Evolutionary conservation across 768 basidiomycete species (phyloP).

Genomic region (Lactarius quietus): DNA sequence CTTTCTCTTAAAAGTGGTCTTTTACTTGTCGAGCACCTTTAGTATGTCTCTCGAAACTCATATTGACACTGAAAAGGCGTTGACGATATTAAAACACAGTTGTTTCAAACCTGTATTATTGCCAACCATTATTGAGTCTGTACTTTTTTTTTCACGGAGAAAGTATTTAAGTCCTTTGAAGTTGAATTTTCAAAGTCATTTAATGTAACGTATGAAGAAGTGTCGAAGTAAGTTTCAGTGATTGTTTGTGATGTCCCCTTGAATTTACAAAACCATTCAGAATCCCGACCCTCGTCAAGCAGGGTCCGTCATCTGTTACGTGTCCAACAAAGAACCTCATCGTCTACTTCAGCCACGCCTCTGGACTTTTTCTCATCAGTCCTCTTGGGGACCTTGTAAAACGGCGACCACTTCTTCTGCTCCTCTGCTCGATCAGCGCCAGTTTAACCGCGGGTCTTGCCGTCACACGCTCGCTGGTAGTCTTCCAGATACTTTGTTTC

Average conservation of each 20-base stretch:
- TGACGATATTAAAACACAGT: slow-evolving; percentile 35
- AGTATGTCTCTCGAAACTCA: slow-evolving; percentile 36
- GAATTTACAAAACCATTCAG: slow-evolving; percentile 31
- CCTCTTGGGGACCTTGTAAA: slow-evolving; percentile 84
- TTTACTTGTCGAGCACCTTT: slow-evolving; percentile 48
- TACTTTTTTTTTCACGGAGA: slow-evolving; percentile 23
- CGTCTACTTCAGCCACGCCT: slow-evolving; percentile 27
- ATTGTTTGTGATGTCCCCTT: slow-evolving; percentile 20
- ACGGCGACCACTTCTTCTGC: slow-evolving; percentile 65
- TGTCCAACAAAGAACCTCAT: neutral
- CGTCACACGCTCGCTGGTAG: slow-evolving; percentile 52
- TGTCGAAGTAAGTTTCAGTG: slow-evolving; percentile 7
- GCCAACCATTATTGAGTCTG: slow-evolving; percentile 73
- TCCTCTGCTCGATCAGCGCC: slow-evolving; percentile 42
- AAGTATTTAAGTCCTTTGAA: slow-evolving; percentile 23
- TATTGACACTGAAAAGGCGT: slow-evolving; percentile 18
- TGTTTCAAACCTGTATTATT: slow-evolving; percentile 77
- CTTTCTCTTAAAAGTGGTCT: slow-evolving; percentile 41
- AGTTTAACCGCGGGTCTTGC: slow-evolving; percentile 69
- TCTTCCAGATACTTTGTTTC: slow-evolving; percentile 67
- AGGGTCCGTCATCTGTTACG: slow-evolving; percentile 36
- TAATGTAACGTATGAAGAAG: slow-evolving; percentile 32
- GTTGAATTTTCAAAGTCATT: slow-evolving; percentile 39
- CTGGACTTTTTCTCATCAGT: slow-evolving; percentile 60
- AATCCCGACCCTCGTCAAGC: slow-evolving; percentile 67